Base-by-base conservation (phyloP, 1,284 basidiomycete species). In the Leucoagaricus sp. region DNA sequence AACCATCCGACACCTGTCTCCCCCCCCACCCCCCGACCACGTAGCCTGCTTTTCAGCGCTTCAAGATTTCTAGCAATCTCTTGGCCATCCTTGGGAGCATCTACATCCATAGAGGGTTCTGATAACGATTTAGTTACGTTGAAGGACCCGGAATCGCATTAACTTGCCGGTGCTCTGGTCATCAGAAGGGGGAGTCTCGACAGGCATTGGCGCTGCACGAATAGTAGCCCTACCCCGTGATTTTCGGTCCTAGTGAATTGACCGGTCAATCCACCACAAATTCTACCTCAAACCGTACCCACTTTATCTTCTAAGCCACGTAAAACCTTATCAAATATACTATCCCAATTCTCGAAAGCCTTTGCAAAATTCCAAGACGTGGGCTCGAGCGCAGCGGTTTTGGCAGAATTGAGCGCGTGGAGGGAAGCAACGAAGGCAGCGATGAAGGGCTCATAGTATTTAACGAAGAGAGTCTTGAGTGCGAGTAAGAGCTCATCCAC, bases 51-150 rank as follows among this genome's bases (percentile, higher is more conserved):
- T 70, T 96, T 97, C 54, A 98, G 78, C 0, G 93, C 93, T 66
- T 95, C 89, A 1, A 97, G 91, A 66, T 96, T 98, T 64, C 91
- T 83, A 9, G 95, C 88, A 63, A 98, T 98, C 65, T 94, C 87
- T 66, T 96, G 87, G 53, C 92, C 92, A 61, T 95, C 92, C 46
- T 82, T 77, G n/a, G 82, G 74, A 2, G 72, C 67, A 46, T 85
- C 82, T n/a, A 77, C 71, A 13, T 79, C 76, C 60, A 84, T 75
- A 1, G 86, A 80, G 0, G 88, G 86, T 49, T 76, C 87, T 90
- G 56, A 25, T 46, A 10, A 19, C 50, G 55, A 56, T 49, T 28
- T 15, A 34, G 13, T 4, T 49, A 34, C 44, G 44, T 47, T 9
- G 28, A 49, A 45, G 50, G 53, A 25, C 33, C 55, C n/a, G 34